phyloP scores from a whole-genome alignment of 352 stramenopile species.

The Peronospora belbahrii region DNA sequence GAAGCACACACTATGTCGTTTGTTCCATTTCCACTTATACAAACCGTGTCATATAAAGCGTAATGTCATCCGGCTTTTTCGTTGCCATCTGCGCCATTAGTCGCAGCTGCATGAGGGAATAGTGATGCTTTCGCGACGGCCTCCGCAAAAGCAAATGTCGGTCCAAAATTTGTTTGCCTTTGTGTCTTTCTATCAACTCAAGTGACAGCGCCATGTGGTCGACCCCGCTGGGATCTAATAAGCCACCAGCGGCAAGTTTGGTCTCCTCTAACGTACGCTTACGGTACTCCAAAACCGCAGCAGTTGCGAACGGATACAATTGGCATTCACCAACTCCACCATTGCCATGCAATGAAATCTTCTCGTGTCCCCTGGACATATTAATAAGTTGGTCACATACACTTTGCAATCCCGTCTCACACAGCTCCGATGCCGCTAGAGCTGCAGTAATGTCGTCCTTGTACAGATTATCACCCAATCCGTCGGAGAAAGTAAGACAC shows the following conservation, averaged over 20 bases:
- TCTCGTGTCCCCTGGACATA: slow-evolving; percentile 31
- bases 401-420: too few species aligned
- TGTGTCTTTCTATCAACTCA: slow-evolving; percentile 42
- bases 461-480: slow-evolving; percentile 74
- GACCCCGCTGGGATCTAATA: slow-evolving; percentile 14
- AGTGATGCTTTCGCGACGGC: slow-evolving; percentile 53
- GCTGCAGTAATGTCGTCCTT: slow-evolving; percentile 54
- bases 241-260: slow-evolving; percentile 3
- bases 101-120: slow-evolving; percentile 58
- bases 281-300: slow-evolving; percentile 54
- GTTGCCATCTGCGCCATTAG: slow-evolving; percentile 67
- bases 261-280: slow-evolving; percentile 40
- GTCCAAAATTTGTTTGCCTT: slow-evolving; percentile 43
- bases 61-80: slow-evolving; percentile 78
- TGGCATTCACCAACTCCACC: not conserved
- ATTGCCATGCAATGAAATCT: slow-evolving; percentile 2
- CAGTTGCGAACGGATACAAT: slow-evolving; percentile 61
- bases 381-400: slow-evolving; percentile 47
- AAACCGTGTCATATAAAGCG: slow-evolving; percentile 59
- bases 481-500: slow-evolving; percentile 78
- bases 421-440: slow-evolving; percentile 11
- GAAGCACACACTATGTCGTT: not conserved
- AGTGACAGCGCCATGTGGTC: slow-evolving; percentile 44
- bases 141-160: slow-evolving; percentile 47
- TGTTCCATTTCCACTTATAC: slow-evolving; percentile 9